Conservation (phyloP, 2,329 filamentous ascomycete genomes). For the Curvularia sp. region DNA sequence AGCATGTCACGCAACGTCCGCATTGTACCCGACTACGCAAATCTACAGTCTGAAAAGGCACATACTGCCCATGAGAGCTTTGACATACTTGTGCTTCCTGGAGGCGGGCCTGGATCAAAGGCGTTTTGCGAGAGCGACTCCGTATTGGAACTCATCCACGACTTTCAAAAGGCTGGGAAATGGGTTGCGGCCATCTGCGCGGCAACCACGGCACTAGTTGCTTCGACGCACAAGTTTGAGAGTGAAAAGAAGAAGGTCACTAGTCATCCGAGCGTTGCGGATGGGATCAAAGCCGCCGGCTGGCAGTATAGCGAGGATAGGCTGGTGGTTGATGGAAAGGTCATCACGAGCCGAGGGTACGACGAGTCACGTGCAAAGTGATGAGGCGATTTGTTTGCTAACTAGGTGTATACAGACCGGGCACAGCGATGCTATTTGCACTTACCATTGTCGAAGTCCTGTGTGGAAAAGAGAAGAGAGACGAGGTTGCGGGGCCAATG, state of each 20-base stretch:
- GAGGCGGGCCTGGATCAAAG: constrained; percentile 49
- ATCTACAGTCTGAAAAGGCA: constrained; percentile 26
- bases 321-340: constrained; percentile 46
- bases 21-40: constrained; percentile 46
- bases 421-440: constrained; percentile 50
- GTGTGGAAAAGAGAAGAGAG: constrained; percentile 55
- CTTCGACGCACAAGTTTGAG: constrained; percentile 28
- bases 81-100: constrained; percentile 50
- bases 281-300: constrained; percentile 37
- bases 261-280: constrained; percentile 50
- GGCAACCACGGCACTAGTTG: constrained; percentile 50
- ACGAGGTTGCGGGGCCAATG: constrained; percentile 59
- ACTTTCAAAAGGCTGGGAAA: constrained; percentile 42
- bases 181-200: constrained; percentile 50
- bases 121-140: constrained; percentile 38
- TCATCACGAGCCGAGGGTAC: constrained; percentile 49
- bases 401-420: constrained; percentile 36
- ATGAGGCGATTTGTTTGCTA: neutral
- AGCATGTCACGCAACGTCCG: constrained; percentile 51
- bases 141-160: constrained; percentile 41
- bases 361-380: neutral
- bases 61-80: constrained; percentile 27
- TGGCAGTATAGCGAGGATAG: constrained; percentile 50
- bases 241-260: constrained; percentile 40
- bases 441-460: constrained; percentile 50